These are phyloP conservation scores for Fallopia convolvulus DNA, from an alignment of 148 eudicot genomes.

Conservation along the genomic window DNA sequence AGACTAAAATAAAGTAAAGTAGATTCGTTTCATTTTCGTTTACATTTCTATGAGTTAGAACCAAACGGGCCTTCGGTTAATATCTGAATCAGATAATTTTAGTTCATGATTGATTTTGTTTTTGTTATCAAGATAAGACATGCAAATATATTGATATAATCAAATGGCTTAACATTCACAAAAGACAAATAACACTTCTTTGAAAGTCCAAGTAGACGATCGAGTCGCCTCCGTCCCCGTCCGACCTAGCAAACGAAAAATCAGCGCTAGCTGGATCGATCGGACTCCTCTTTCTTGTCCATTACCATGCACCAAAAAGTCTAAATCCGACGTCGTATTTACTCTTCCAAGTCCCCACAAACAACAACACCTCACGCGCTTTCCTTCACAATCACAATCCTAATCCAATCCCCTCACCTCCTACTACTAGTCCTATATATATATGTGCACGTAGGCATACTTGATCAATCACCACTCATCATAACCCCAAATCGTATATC, in stretches of 20 bases:
- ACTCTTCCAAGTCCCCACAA: background rate
- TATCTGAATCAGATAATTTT: no score
- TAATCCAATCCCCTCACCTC: no score
- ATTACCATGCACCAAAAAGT: background rate
- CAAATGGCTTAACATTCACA: no score
- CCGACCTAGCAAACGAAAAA: background rate
- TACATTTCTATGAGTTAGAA: no score
- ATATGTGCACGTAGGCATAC: background rate
- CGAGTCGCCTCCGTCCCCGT: background rate
- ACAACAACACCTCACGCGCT: background rate
- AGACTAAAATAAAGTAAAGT: no score
- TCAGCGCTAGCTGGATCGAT: background rate
- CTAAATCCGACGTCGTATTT: conserved; percentile 4
- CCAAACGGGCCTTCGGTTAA: no score
- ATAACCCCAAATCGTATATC: background rate
- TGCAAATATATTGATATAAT: no score
- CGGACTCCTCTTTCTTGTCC: background rate
- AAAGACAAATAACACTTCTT: no score
- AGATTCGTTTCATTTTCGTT: no score
- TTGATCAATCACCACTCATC: background rate
- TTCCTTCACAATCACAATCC: background rate
- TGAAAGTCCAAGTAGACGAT: no score
- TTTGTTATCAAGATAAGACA: no score
- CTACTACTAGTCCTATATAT: background rate
- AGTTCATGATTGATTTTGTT: no score